Conservation (phyloP, 257 asterid species). For the Sherardia arvensis region DNA sequence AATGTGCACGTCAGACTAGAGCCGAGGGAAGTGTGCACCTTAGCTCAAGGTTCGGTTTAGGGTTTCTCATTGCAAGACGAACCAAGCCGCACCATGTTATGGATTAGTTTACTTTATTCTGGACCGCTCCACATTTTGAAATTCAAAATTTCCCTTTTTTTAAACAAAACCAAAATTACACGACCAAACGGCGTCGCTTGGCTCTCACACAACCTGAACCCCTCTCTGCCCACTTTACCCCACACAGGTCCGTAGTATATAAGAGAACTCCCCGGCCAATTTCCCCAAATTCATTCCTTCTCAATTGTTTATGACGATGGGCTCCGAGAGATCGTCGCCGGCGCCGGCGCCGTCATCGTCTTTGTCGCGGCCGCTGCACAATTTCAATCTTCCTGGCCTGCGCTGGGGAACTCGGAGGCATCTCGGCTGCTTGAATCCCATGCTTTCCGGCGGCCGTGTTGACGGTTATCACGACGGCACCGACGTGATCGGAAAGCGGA, state of each 20-base stretch:
- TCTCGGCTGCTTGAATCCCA: constrained; percentile 49
- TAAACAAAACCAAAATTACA: no score
- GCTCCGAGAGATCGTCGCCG: constrained; percentile 45
- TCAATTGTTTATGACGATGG: constrained; percentile 30
- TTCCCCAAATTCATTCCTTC: neutral
- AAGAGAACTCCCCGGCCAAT: constrained; percentile 16
- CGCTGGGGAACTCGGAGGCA: no score
- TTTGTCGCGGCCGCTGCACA: constrained; percentile 24
- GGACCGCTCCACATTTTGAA: no score
- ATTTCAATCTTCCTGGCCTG: constrained; percentile 50
- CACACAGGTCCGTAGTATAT: constrained; percentile 6
- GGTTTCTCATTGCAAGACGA: no score
- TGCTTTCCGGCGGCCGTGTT: constrained; percentile 17
- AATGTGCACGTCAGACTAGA: no score
- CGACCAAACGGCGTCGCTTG: neutral
- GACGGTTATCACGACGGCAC: constrained; percentile 1
- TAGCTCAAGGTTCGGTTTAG: no score
- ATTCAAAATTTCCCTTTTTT: no score
- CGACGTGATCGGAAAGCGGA: no score
- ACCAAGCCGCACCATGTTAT: no score
- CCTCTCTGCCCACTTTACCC: neutral
- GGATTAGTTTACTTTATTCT: no score
- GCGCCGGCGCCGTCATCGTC: constrained; percentile 15
- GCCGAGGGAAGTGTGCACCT: no score
- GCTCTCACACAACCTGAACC: constrained; percentile 11